phyloP scores from a whole-genome alignment of 352 stramenopile species.

The Phytophthora colocasiae region DNA sequence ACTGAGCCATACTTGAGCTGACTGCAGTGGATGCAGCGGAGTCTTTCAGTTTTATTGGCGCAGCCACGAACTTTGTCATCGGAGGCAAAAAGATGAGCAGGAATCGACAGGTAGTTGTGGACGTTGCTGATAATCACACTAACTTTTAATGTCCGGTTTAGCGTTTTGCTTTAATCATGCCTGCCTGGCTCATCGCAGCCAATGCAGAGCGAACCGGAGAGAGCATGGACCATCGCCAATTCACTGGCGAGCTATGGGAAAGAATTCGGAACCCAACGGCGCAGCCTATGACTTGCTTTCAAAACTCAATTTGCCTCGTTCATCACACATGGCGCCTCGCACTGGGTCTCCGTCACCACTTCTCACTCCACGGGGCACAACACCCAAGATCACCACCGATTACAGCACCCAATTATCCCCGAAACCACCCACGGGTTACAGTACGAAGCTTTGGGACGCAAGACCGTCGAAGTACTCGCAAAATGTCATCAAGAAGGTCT shows the following conservation, averaged over 20 bases:
- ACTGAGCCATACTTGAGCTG: background rate
- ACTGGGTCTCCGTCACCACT: constrained; percentile 20
- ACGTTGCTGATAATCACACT: background rate
- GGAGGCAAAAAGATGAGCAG: constrained; percentile 2
- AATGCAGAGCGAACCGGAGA: background rate
- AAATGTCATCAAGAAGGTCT: constrained; percentile 66
- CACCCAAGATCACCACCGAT: constrained; percentile 28
- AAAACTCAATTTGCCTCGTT: constrained; percentile 19
- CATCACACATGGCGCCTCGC: constrained; percentile 23
- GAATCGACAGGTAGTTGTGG: too few species aligned
- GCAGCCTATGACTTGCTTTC: background rate
- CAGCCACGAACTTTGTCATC: constrained; percentile 2
- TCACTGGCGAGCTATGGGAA: background rate
- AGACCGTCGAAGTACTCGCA: constrained; percentile 59
- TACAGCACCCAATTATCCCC: constrained; percentile 29
- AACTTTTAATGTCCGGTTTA: background rate
- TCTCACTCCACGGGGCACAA: constrained; percentile 12
- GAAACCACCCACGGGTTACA: constrained; percentile 17
- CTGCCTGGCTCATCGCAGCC: constrained; percentile 7
- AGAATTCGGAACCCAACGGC: constrained; percentile 7
- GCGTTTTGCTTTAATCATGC: background rate
- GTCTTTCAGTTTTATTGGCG: constrained; percentile 5
- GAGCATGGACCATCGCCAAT: background rate
- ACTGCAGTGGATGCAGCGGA: background rate
- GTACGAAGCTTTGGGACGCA: constrained; percentile 50